Conservation (phyloP, 257 asterid genomes). For the Salvia hispanica region DNA sequence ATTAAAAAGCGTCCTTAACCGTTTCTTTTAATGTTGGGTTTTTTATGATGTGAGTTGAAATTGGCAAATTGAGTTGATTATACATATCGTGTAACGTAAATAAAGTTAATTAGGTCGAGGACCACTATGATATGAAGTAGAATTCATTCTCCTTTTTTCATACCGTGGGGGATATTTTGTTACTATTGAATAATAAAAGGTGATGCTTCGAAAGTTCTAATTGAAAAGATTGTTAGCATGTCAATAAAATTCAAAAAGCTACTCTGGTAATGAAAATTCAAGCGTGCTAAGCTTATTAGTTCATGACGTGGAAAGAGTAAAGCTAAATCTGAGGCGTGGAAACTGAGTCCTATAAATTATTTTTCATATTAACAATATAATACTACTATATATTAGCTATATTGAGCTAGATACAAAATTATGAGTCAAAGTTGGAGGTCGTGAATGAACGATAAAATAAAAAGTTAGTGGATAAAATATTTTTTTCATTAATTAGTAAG, state of each 20-base stretch:
- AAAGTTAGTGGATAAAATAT: no score
- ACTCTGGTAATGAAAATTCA: slow-evolving; percentile 27
- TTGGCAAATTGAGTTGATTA: no score
- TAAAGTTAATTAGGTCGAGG: slow-evolving; percentile 32
- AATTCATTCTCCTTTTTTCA: slow-evolving; percentile 24
- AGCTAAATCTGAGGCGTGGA: slow-evolving; percentile 21
- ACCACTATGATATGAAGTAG: slow-evolving; percentile 35
- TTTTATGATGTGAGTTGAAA: no score
- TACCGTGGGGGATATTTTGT: not conserved
- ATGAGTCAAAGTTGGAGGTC: no score
- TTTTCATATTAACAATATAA: not conserved
- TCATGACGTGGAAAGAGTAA: slow-evolving; percentile 25
- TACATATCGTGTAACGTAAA: no score
- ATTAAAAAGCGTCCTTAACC: no score
- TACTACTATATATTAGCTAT: not conserved
- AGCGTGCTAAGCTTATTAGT: slow-evolving; percentile 38
- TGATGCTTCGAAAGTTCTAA: slow-evolving; percentile 37
- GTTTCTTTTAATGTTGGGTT: no score
- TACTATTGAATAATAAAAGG: not conserved
- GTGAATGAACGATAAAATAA: no score
- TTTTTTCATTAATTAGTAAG: no score
- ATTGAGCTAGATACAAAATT: no score
- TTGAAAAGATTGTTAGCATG: slow-evolving; percentile 32
- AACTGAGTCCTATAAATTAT: not conserved
- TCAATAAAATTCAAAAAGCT: not conserved